Conservation (phyloP, 495 filamentous ascomycete genomes). For the Pyronema domesticum region DNA sequence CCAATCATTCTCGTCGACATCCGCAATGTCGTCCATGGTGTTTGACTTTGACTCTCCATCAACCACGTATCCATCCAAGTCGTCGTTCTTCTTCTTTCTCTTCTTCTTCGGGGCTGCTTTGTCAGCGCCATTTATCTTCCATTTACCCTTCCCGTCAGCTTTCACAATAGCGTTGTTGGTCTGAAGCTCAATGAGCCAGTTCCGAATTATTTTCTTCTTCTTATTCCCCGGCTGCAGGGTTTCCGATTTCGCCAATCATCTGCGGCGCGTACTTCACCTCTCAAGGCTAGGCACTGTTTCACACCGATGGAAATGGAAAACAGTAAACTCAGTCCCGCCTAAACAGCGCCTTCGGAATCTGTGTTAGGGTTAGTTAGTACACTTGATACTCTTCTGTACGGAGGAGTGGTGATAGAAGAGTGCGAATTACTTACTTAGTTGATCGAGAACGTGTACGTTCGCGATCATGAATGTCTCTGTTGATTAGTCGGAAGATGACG, state of each 20-base stretch:
- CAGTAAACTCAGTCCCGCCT: slow-evolving; percentile 41
- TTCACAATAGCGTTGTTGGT: slow-evolving; percentile 48
- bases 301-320: slow-evolving; percentile 64
- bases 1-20: slow-evolving; percentile 37
- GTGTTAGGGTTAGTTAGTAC: too few species aligned
- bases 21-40: slow-evolving; percentile 56
- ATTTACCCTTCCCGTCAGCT: slow-evolving; percentile 6
- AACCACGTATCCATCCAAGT: slow-evolving; percentile 71
- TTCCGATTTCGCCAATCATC: slow-evolving; percentile 49
- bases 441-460: too few species aligned
- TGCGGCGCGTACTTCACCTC: slow-evolving; percentile 69
- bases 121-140: slow-evolving; percentile 29
- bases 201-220: slow-evolving; percentile 52
- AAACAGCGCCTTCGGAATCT: too few species aligned
- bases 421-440: too few species aligned
- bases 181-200: slow-evolving; percentile 67
- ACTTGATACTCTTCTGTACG: too few species aligned
- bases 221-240: slow-evolving; percentile 48
- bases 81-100: slow-evolving; percentile 46
- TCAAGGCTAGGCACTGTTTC: slow-evolving; percentile 64
- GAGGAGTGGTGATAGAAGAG: too few species aligned
- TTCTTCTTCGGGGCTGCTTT: slow-evolving; percentile 40
- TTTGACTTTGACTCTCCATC: slow-evolving; percentile 64
- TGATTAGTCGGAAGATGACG: too few species aligned
- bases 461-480: too few species aligned